phyloP scores from a whole-genome alignment of 257 asterid species.

The Solanum virginianum region DNA sequence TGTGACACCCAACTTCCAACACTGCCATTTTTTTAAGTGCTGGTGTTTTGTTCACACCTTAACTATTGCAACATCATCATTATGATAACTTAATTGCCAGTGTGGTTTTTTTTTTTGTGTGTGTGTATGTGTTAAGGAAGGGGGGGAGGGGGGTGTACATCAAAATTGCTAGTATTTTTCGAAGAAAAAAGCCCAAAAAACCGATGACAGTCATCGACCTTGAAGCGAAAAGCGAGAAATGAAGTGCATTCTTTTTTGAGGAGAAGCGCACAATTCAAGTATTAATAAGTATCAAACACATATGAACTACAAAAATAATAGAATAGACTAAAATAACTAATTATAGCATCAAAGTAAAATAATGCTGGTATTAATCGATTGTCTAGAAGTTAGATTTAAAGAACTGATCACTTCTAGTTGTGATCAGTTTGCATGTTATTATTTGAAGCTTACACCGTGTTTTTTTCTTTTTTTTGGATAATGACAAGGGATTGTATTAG shows the following conservation, averaged over 20 bases:
- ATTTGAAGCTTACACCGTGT: not conserved
- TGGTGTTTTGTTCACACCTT: not conserved
- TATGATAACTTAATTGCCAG: not conserved
- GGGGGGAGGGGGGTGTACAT: not conserved
- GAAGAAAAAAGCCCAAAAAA: not conserved
- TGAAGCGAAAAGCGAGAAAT: not conserved
- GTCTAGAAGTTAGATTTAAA: not conserved
- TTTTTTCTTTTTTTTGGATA: not conserved
- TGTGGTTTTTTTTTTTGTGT: not conserved
- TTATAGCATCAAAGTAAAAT: not conserved
- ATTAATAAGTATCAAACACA: not conserved
- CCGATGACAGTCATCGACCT: not conserved
- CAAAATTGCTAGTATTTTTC: not conserved
- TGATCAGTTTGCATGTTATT: not conserved
- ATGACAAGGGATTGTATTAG: not conserved
- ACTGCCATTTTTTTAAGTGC: not conserved
- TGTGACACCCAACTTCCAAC: not conserved
- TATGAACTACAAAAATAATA: not conserved
- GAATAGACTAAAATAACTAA: not conserved
- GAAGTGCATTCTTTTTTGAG: not conserved
- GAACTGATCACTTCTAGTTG: not conserved
- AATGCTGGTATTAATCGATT: not conserved
- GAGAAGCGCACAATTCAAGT: not conserved
- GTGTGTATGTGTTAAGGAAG: too few relatives aligned
- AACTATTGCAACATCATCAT: not conserved